Conservation (phyloP, 129 eudicot genomes). For the Flaveria brownii region DNA sequence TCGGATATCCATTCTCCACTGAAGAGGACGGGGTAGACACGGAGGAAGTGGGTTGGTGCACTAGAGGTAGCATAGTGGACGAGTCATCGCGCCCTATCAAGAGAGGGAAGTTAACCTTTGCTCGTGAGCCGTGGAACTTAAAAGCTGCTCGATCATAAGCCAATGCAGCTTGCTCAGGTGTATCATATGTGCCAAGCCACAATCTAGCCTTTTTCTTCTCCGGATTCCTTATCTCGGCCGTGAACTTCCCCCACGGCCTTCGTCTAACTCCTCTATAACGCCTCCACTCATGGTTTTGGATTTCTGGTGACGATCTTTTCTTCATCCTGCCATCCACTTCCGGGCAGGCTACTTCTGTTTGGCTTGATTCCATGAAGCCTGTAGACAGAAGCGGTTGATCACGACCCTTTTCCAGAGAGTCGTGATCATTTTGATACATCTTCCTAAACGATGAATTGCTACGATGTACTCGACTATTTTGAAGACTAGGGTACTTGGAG, state of each 20-base stretch:
- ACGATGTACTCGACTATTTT: neutral
- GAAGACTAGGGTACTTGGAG: neutral
- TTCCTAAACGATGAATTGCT: conserved; percentile 13
- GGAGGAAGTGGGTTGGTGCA: neutral
- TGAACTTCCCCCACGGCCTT: conserved; percentile 46
- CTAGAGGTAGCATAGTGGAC: neutral
- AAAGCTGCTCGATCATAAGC: conserved; percentile 44
- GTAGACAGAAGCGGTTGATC: neutral
- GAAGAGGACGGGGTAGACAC: neutral
- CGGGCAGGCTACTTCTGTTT: conserved; percentile 3
- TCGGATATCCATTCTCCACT: too few species aligned
- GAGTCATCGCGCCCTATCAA: conserved; percentile 27
- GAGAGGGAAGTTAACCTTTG: conserved; percentile 41
- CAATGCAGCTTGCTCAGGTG: conserved; percentile 44
- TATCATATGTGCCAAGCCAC: conserved; percentile 44
- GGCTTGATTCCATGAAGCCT: neutral
- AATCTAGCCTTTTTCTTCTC: conserved; percentile 44
- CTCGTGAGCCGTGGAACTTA: conserved; percentile 42
- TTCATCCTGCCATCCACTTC: conserved; percentile 9
- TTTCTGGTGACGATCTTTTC: conserved; percentile 11
- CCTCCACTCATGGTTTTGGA: conserved; percentile 34
- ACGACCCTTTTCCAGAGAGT: neutral
- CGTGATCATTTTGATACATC: conserved; percentile 18
- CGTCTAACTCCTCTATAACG: conserved; percentile 42
- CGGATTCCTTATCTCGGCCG: conserved; percentile 42